These are phyloP conservation scores for Fonticula alba DNA, from an alignment of 78 protist species.

Conservation along the genomic window DNA sequence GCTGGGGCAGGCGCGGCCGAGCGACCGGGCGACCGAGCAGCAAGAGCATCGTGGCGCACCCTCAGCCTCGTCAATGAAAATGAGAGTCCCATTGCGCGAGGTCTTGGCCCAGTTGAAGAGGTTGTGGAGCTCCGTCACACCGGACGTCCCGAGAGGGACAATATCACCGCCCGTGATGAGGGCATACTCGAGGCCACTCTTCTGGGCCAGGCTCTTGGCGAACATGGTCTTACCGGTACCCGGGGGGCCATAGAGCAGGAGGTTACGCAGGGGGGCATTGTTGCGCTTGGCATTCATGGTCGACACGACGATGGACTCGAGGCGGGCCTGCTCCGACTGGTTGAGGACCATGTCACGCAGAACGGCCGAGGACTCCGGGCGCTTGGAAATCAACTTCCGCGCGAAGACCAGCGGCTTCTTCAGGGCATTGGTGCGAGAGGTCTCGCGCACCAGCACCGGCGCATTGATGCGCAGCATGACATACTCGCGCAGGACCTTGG, in stretches of 20 bases:
- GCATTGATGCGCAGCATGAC: too few species aligned
- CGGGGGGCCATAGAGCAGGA: constrained; percentile 67
- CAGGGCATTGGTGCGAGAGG: too few species aligned
- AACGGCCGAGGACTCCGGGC: too few species aligned
- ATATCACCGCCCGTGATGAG: neutral
- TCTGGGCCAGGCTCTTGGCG: constrained; percentile 47
- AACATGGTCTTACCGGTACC: constrained; percentile 76
- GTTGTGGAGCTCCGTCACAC: neutral
- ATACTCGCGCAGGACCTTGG: neutral
- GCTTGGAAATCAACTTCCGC: too few species aligned
- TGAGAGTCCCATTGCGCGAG: neutral
- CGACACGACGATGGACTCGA: neutral
- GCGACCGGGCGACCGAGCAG: too few species aligned
- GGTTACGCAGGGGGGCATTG: constrained; percentile 45
- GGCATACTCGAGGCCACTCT: neutral
- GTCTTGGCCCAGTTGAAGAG: neutral
- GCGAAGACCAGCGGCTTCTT: too few species aligned
- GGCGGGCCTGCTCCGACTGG: too few species aligned
- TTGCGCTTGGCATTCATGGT: neutral
- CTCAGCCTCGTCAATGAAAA: constrained; percentile 1
- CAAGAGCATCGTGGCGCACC: too few species aligned
- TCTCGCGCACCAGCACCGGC: too few species aligned
- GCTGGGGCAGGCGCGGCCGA: too few species aligned
- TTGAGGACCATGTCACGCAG: too few species aligned
- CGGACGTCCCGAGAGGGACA: neutral